Percentiles rank a stretch among this genome's conserved stretches.
phyloP scores from a whole-genome alignment of 768 basidiomycete species.

The Amanita fuliginea region DNA sequence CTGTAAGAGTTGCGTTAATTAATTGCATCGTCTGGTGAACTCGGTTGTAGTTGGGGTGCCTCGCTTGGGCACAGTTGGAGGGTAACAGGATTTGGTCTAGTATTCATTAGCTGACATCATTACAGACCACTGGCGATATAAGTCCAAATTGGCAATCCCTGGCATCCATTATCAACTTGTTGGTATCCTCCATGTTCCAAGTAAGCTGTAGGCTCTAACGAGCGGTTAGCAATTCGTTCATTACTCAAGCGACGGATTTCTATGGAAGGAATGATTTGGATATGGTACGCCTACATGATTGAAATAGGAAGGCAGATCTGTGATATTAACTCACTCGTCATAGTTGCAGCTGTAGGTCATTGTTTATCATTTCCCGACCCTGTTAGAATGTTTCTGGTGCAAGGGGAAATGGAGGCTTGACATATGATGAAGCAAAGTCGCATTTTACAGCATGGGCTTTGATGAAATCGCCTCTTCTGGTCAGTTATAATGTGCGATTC shows the following conservation, averaged over 20 bases:
- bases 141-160: constrained; percentile 43
- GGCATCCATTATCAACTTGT: constrained; percentile 50
- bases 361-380: background rate
- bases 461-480: constrained; percentile 51
- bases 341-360: constrained; percentile 43
- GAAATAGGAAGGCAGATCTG: background rate
- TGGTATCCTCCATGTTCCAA: constrained; percentile 1
- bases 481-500: constrained; percentile 8
- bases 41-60: constrained; percentile 34
- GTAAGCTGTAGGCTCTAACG: background rate
- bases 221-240: constrained; percentile 47
- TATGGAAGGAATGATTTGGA: constrained; percentile 61
- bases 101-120: background rate
- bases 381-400: background rate
- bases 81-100: constrained; percentile 20
- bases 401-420: constrained; percentile 56
- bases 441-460: constrained; percentile 69
- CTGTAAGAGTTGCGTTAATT: constrained; percentile 15
- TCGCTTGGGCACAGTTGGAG: constrained; percentile 59
- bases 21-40: background rate
- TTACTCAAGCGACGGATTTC: constrained; percentile 52
- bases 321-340: background rate
- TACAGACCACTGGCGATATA: constrained; percentile 43
- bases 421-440: constrained; percentile 52
- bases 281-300: constrained; percentile 31